Evolutionary conservation across 1,284 basidiomycete genomes (phyloP).

Genomic region (Vanrija pseudolonga): DNA sequence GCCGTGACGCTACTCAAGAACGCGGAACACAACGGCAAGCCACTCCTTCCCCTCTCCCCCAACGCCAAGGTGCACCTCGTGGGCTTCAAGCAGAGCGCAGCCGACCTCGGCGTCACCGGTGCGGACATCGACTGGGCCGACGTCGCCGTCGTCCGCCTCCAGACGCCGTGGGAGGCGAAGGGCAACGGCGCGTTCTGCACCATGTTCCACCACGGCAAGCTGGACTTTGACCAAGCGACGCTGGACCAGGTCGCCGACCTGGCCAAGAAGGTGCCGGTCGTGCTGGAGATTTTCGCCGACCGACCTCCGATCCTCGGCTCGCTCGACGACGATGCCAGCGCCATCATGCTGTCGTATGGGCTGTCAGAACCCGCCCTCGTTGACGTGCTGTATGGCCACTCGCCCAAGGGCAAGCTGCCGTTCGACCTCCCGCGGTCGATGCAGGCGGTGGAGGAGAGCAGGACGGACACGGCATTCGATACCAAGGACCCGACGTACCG

Average conservation of each 20-base stretch:
- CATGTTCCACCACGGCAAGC: slow-evolving; percentile 16
- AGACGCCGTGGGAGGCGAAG: slow-evolving; percentile 2
- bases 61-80: slow-evolving; percentile 7
- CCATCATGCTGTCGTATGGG: slow-evolving; percentile 9
- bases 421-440: slow-evolving; percentile 13
- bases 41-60: slow-evolving; percentile 4
- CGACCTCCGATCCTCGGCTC: slow-evolving; percentile 11
- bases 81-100: slow-evolving; percentile 3
- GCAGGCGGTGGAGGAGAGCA: slow-evolving; percentile 6
- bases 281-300: slow-evolving; percentile 13
- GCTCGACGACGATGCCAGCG: slow-evolving; percentile 6
- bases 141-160: slow-evolving; percentile 11
- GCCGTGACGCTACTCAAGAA: slow-evolving; percentile 10
- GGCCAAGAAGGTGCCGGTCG: slow-evolving; percentile 8
- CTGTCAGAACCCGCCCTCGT: slow-evolving; percentile 2
- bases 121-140: slow-evolving; percentile 5
- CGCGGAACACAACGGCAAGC: not conserved
- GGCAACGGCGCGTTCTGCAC: slow-evolving; percentile 11
- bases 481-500: slow-evolving; percentile 8
- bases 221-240: slow-evolving; percentile 8
- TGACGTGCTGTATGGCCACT: slow-evolving; percentile 6
- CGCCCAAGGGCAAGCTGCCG: slow-evolving; percentile 14
- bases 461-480: slow-evolving; percentile 12
- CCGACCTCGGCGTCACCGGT: not conserved
- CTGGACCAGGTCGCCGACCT: slow-evolving; percentile 8